Evolutionary conservation across 2,329 filamentous ascomycete species (phyloP).

Genomic region (Lecanicillium sp.): DNA sequence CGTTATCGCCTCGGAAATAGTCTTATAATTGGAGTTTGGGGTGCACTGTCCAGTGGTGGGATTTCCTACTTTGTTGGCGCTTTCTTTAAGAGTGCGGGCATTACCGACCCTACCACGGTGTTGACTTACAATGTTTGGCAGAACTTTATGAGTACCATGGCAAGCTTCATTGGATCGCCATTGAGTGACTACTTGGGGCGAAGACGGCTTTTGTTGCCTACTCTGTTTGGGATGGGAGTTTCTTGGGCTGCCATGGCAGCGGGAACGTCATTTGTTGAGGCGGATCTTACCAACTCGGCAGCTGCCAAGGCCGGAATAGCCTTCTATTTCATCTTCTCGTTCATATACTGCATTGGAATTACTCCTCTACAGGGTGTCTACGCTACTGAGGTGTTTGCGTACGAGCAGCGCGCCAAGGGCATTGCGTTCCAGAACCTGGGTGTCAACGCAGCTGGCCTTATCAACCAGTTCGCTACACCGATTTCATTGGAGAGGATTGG

Average conservation of each 20-base stretch:
- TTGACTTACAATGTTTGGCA: constrained; percentile 10
- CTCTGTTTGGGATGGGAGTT: constrained; percentile 4
- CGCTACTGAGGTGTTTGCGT: constrained; percentile 36
- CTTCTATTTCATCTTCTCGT: constrained; percentile 40
- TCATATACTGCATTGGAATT: constrained; percentile 32
- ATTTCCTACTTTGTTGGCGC: constrained; percentile 41
- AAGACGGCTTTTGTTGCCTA: constrained; percentile 4
- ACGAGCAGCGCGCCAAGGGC: constrained; percentile 39
- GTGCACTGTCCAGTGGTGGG: constrained; percentile 21
- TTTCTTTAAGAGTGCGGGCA: constrained; percentile 42
- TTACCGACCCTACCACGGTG: constrained; percentile 23
- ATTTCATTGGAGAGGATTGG: constrained; percentile 33
- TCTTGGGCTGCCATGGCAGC: constrained; percentile 20
- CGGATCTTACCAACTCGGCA: constrained; percentile 22
- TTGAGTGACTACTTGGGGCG: constrained; percentile 5
- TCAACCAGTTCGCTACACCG: constrained; percentile 30
- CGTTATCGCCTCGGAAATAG: constrained; percentile 32
- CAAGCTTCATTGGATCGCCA: constrained; percentile 6
- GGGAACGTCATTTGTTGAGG: constrained; percentile 43
- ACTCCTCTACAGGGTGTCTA: constrained; percentile 23
- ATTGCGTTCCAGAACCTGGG: constrained; percentile 28
- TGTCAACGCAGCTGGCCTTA: constrained; percentile 30
- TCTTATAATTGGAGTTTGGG: constrained; percentile 21
- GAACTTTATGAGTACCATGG: constrained; percentile 8
- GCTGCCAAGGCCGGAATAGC: constrained; percentile 35